These are phyloP conservation scores for Selenicereus undatus DNA, from an alignment of 148 eudicot genomes.

Conservation along the genomic window DNA sequence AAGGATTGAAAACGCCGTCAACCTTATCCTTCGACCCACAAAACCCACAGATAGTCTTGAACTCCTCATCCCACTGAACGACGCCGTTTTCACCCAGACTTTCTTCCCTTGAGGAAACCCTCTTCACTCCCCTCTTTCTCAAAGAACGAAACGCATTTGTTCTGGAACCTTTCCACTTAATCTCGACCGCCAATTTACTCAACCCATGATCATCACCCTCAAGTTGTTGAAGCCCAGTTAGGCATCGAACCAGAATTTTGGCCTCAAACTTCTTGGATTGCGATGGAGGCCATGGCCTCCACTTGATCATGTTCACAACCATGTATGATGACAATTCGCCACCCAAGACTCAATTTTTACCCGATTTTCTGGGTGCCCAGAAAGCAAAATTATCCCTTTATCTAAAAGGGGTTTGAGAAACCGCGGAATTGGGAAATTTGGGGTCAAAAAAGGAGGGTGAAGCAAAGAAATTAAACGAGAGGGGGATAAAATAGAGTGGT, in stretches of 20 bases:
- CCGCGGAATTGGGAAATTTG: background rate
- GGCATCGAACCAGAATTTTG: conserved; percentile 33
- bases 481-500: background rate
- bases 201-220: conserved; percentile 22
- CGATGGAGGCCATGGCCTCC: conserved; percentile 62
- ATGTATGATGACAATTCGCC: conserved; percentile 5
- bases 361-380: background rate
- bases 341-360: conserved; percentile 5
- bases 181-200: conserved; percentile 46
- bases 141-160: conserved; percentile 48
- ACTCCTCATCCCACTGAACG: conserved; percentile 62
- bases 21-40: conserved; percentile 35
- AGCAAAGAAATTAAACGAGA: background rate
- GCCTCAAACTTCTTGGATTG: conserved; percentile 49
- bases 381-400: background rate
- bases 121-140: conserved; percentile 42
- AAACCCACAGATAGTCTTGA: conserved; percentile 43
- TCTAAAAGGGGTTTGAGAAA: background rate
- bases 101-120: conserved; percentile 44
- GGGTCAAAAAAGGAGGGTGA: background rate
- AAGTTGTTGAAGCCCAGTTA: conserved; percentile 34
- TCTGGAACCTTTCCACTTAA: conserved; percentile 68
- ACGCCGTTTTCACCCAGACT: conserved; percentile 39
- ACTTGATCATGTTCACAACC: conserved; percentile 72
- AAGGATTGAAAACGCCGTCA: conserved; percentile 45